phyloP scores from a whole-genome alignment of 2,329 filamentous ascomycete species.

The Aspergillus brasiliensis region DNA sequence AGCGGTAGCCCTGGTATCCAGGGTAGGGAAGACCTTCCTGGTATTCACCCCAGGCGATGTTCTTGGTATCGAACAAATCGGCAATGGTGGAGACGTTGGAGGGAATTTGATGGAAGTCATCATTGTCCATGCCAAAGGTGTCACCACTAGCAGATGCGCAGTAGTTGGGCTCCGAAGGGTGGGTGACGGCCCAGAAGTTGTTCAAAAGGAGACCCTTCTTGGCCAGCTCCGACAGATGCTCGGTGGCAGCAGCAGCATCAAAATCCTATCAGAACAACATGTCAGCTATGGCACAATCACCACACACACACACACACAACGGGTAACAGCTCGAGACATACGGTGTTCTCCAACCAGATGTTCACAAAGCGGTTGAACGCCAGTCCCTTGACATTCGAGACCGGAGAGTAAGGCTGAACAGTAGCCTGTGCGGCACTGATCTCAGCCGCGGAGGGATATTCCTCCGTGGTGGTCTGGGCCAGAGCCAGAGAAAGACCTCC shows the following conservation, averaged over 20 bases:
- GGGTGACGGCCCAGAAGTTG: conserved; percentile 65
- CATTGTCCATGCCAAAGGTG: conserved; percentile 72
- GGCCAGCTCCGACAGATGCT: conserved; percentile 32
- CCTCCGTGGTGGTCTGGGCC: conserved; percentile 28
- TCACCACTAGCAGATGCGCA: conserved; percentile 68
- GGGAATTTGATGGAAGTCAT: conserved; percentile 62
- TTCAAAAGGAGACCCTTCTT: conserved; percentile 61
- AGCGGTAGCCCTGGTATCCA: conserved; percentile 68
- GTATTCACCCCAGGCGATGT: conserved; percentile 71
- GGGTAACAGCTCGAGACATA: conserved; percentile 30
- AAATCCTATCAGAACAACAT: conserved; percentile 50
- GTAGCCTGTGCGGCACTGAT: conserved; percentile 50
- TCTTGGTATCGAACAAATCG: conserved; percentile 67
- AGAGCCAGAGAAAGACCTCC: conserved; percentile 23
- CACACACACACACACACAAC: neutral
- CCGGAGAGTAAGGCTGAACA: conserved; percentile 62
- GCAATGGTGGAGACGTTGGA: conserved; percentile 66
- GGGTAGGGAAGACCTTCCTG: conserved; percentile 76
- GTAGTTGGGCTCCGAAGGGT: conserved; percentile 78
- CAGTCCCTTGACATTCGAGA: conserved; percentile 67
- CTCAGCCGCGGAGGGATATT: conserved; percentile 27
- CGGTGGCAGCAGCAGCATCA: conserved; percentile 64
- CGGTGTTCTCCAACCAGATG: conserved; percentile 78
- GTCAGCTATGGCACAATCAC: neutral
- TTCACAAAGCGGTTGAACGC: conserved; percentile 71